Conservation (phyloP, 306 rosid genomes). For the Rosa persica region DNA sequence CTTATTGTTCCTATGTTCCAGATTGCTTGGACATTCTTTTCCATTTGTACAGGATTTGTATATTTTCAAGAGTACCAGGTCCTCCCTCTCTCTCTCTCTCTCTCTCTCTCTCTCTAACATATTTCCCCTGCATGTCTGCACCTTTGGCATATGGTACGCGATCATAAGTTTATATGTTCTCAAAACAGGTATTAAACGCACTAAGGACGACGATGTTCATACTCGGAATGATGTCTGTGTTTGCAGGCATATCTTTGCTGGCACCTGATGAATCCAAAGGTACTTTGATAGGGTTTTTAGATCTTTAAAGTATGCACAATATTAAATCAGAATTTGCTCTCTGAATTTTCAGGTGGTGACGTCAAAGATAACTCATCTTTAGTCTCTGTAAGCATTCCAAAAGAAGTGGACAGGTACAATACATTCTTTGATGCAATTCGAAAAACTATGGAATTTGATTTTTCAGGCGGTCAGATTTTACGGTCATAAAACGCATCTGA, state of each 20-base stretch:
- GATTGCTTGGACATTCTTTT: slow-evolving; percentile 96
- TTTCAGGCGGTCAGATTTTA: neutral
- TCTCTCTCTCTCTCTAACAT: slow-evolving; percentile 17
- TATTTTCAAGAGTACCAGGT: slow-evolving; percentile 99
- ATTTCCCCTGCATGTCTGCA: neutral
- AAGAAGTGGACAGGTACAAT: slow-evolving; percentile 65
- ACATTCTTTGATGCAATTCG: slow-evolving; percentile 5
- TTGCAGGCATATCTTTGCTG: slow-evolving; percentile 86
- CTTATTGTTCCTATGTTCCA: slow-evolving; percentile 99
- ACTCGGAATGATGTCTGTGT: slow-evolving; percentile 86
- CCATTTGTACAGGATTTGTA: slow-evolving; percentile 91
- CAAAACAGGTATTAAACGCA: slow-evolving; percentile 80
- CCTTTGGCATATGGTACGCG: slow-evolving; percentile 15
- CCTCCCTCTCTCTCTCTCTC: slow-evolving; percentile 11
- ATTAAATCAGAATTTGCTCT: slow-evolving; percentile 29
- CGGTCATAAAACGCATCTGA: neutral
- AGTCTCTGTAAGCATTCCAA: slow-evolving; percentile 56
- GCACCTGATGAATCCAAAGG: slow-evolving; percentile 98
- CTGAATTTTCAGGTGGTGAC: slow-evolving; percentile 58
- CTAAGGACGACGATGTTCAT: slow-evolving; percentile 93
- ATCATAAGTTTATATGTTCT: slow-evolving; percentile 28
- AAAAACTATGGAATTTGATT: neutral
- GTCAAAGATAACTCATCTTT: slow-evolving; percentile 58
- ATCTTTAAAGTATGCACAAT: slow-evolving; percentile 20
- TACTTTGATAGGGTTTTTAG: slow-evolving; percentile 28